Base-by-base conservation (phyloP, 108 stramenopile genomes). In the Skeletonema menzelii region DNA sequence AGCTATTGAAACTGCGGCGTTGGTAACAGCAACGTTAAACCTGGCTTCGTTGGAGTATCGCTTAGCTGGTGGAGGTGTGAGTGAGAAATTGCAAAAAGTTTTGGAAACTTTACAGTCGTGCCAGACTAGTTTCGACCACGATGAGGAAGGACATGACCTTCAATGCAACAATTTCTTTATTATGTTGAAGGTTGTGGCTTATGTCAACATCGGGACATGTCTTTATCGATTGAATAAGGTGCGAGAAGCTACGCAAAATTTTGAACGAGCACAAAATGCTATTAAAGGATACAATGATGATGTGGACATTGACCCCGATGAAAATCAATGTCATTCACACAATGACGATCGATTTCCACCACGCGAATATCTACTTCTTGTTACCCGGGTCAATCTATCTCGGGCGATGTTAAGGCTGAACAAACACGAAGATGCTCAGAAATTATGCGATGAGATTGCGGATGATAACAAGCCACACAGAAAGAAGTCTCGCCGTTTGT, bases 221-320 rank as follows among this genome's bases (percentile, higher is more conserved):
- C 35, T 71, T 22, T 81, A 66, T 60, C 26, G 80, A 31, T 27
- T 76, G 65, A 76, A 76, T 38, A 76, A 71, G 75, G 75, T 81
- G 10, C 63, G 80, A 24, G 80, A 81, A 49, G 53, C 75, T 24
- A 60, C 65, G 70, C 20, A 37, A 3, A 81, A 70, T 53, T 81
- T 76, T 59, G 70, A 81, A 56, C 28, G 34, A 17, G 80, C 80
- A 17, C 64, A 71, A 40, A 32, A 17, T 26, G 56, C 35, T 7
- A 59, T 79, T 10, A 67, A 63, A 17, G 44, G 59, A 22, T 49
- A 17, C n/a, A 56, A 17, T 35, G 44, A 59, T 6, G 37, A 11
- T 76, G 12, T 15, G 35, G 19, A 31, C 19, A 24, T n/a, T n/a
- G 49, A 24, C 49, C 27, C 22, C 0, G n/a, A 17, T 8, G 49